Evolutionary conservation across 495 filamentous ascomycete species (phyloP), one percentile per base, ranked within the genome.

Genomic region (Xylaria telfairii): DNA sequence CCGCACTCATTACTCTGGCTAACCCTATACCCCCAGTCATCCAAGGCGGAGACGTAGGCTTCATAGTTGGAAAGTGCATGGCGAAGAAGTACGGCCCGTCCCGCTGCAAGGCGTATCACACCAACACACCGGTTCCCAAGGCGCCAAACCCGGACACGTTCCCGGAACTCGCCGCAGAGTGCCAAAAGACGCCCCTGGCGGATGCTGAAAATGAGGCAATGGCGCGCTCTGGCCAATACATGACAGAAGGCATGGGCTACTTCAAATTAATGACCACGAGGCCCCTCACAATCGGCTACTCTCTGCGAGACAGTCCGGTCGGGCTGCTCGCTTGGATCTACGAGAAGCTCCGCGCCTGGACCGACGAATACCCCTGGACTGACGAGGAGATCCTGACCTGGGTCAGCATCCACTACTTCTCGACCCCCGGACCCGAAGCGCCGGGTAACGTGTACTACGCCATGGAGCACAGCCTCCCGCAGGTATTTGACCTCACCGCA

Each of bases 311-410:
- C 75, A 87, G 83, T 13, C 90, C 90, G 4, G 81, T 90, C 17
- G 88, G 80, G 6, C 75, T 89, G 49, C 73, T 91, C 17, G 82
- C 88, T 0, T 91, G 89, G 89, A 85, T 92, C 47, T 84, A 87
- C 53, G 90, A 91, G 72, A 92, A 91, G 71, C 81, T 91, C 21
- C 83, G 87, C 67, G 84, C 87, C 67, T 90, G 90, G 88, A 87
- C 85, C 1, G 89, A 92, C 71, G 75, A 51, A 0, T 90, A 90
- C 72, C 81, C 84, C 13, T 91, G 90, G 90, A 88, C 83, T 0
- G 87, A 90, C 46, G 88, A 91, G 32, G 86, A 91, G 75, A 81
- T 90, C 26, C 75, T 90, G 30, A 89, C 87, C 0, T 90, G 89
- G 88, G 79, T 88, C 0, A 84, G 79, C 24, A 84, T 91, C 53